phyloP scores from a whole-genome alignment of 352 stramenopile species.

The Blastocystis sp. region DNA sequence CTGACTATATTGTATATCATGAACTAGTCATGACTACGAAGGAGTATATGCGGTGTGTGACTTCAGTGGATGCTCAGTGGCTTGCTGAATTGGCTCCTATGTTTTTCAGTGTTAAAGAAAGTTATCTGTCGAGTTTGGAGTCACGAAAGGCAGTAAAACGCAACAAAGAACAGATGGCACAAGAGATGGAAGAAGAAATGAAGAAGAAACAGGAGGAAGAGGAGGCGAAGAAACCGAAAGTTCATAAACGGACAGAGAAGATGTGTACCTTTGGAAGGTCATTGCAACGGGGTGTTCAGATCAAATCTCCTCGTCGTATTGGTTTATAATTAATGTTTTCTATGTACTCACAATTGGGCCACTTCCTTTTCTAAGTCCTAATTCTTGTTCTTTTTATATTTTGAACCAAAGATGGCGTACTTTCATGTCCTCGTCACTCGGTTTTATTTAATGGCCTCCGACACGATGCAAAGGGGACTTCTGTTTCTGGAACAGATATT shows the following conservation, averaged over 20 bases:
- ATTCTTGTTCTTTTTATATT: not conserved
- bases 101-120: conserved; percentile 98
- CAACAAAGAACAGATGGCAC: conserved; percentile 70
- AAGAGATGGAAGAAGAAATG: conserved; percentile 83
- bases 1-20: conserved; percentile 98
- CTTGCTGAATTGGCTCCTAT: conserved; percentile 96
- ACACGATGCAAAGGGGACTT: not conserved
- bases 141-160: conserved; percentile 81
- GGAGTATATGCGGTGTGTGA: conserved; percentile 96
- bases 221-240: not conserved
- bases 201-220: conserved; percentile 55
- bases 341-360: not conserved
- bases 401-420: not conserved
- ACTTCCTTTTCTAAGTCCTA: not conserved
- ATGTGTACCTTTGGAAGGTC: conserved; percentile 4
- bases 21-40: conserved; percentile 99
- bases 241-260: not conserved
- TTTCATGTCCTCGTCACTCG: not conserved
- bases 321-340: conserved; percentile 11
- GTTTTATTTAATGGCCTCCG: conserved; percentile 6
- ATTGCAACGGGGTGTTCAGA: conserved; percentile 3
- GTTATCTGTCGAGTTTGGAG: conserved; percentile 86
- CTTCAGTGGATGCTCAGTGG: conserved; percentile 97
- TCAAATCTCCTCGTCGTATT: conserved; percentile 12
- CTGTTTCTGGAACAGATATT: not conserved